Evolutionary conservation across 306 rosid species (phyloP).

Genomic region (Acmispon strigosus): DNA sequence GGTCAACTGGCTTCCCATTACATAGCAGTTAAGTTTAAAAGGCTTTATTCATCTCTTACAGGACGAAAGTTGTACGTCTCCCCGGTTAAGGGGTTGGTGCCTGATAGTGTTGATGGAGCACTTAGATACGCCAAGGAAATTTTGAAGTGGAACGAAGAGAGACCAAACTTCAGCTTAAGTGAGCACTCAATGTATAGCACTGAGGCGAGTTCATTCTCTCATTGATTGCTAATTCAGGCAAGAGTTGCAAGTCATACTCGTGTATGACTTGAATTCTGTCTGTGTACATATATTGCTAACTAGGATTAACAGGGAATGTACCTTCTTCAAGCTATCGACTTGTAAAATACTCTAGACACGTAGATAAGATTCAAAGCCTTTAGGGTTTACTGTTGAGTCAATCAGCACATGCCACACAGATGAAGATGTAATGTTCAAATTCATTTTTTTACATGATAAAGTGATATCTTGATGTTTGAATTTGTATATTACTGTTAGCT

Average conservation of each 20-base stretch:
- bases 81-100: conserved; percentile 73
- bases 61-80: conserved; percentile 78
- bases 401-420: conserved; percentile 13
- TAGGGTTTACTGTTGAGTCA: conserved; percentile 16
- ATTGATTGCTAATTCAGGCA: conserved; percentile 34
- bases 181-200: conserved; percentile 74
- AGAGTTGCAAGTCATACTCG: conserved; percentile 29
- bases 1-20: conserved; percentile 78
- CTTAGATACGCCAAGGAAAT: conserved; percentile 92
- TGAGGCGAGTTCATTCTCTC: conserved; percentile 73
- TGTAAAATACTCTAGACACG: conserved; percentile 22
- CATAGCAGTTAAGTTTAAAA: conserved; percentile 85
- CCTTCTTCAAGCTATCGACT: conserved; percentile 10
- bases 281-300: conserved; percentile 36
- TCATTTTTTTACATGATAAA: conserved; percentile 22
- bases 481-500: conserved; percentile 15
- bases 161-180: conserved; percentile 67
- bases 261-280: conserved; percentile 26
- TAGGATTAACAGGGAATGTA: conserved; percentile 23
- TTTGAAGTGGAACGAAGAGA: conserved; percentile 90
- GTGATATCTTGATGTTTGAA: conserved; percentile 28
- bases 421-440: conserved; percentile 31
- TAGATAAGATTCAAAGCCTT: conserved; percentile 21
- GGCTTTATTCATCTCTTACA: conserved; percentile 69
- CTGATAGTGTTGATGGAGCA: conserved; percentile 67